Base-by-base conservation (phyloP, 495 filamentous ascomycete genomes). In the Gamarada debralockiae region DNA sequence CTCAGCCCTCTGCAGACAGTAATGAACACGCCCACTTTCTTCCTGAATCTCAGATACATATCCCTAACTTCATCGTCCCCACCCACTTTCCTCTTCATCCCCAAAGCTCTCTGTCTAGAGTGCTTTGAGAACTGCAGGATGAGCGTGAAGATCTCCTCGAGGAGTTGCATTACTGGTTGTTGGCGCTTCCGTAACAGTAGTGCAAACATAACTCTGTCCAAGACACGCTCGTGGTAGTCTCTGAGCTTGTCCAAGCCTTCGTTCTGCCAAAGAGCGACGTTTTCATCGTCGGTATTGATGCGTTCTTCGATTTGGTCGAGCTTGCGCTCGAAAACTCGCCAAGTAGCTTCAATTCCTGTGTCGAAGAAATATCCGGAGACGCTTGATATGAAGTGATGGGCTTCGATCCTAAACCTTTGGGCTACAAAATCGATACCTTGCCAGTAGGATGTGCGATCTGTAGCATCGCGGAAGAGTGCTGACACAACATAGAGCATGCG, bases 401-500 rank as follows among this genome's bases (percentile, higher is more conserved):
- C 83, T 56, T 95, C 87, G 27, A 86, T 73, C 12, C 81, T 72
- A 53, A 97, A 93, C 24, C 76, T 74, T 44, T 80, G 72, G 38
- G 76, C 73, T 25, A 57, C 39, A 33, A 23, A 15, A 27, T 53
- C 49, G 2, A 64, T 57, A 27, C 27, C 50, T 46, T 50, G 14
- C 62, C 57, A 50, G 61, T 51, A 58, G 10, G 31, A 75, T 44
- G 40, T 66, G 34, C 71, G 71, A 47, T 64, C 52, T 21, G 68
- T 78, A 12, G 75, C 76, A 59, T 83, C 76, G n/a, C 80, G 80
- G 43, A 84, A 78, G 20, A 95, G 74, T 55, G 83, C 77, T 42
- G 84, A 82, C 9, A 83, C 83, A 7, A 92, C 84, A 46, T 85
- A 92, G 0, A 87, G 70, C 85, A 97, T 88, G 3, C 93, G 83